Base-by-base conservation (phyloP, 176 grass and related monocot genomes). In the Cocos nucifera region DNA sequence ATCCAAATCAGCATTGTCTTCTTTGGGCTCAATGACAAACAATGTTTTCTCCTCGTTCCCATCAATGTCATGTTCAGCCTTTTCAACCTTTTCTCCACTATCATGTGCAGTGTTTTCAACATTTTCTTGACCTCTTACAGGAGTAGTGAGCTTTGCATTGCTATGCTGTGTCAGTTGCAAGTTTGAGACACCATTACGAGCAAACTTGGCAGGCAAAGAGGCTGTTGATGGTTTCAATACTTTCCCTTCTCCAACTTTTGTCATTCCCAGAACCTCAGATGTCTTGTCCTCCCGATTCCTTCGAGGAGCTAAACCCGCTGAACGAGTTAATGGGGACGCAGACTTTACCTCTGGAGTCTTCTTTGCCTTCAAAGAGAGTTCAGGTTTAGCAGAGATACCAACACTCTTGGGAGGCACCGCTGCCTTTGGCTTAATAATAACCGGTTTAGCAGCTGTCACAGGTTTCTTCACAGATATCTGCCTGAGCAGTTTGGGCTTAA, bases 361-460 rank as follows among this genome's bases (percentile, higher is more conserved):
- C 62, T 65, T 75, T 60, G 26, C 50, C 58, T 66, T 90, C 67
- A 65, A 76, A 64, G 67, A 76, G 39, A 61, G 6, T 8, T 32
- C 35, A 73, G 62, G 18, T 23, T 54, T 75, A 56, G 67, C 63
- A 65, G 54, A 26, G 12, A 30, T 17, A n/a, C 51, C 19, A 66
- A 17, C 19, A 56, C 14, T 74, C 66, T 69, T 63, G 57, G 59
- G 53, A 76, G 75, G 65, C 60, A 62, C 32, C 56, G 49, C 58
- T 57, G 71, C 0, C 9, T 19, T 53, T 49, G 79, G 27, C 64
- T 89, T 79, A 66, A 69, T 53, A 52, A 50, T 53, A 56, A 67
- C 57, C 4, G 52, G 39, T 25, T 76, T 85, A 58, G 61, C 56
- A n/a, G 68, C 55, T 75, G 59, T 76, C 55, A 53, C 35, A 25